A percentile compares a stretch with the other conserved stretches of the same genome.
Evolutionary conservation across 2,329 filamentous ascomycete genomes (phyloP).

Genomic region (Botryotinia convoluta): DNA sequence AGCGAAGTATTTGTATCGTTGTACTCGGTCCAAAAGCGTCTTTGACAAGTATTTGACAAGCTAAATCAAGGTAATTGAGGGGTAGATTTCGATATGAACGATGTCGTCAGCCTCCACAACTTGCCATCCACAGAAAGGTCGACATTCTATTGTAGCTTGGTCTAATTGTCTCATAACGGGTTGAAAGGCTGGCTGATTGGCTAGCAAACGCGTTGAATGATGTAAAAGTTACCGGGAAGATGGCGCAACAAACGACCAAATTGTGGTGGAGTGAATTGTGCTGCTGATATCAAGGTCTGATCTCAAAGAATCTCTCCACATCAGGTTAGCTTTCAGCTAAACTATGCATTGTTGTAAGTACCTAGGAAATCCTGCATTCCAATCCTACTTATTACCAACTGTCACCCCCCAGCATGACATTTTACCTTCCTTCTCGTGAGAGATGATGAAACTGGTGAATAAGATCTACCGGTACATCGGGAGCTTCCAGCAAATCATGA

Average conservation of each 20-base stretch:
- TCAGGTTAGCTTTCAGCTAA: not conserved
- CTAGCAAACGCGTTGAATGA: not conserved
- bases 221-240: not conserved
- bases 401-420: not conserved
- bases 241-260: slow-evolving; percentile 7
- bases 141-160: not conserved
- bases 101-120: slow-evolving; percentile 17
- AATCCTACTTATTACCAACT: not conserved
- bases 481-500: not conserved
- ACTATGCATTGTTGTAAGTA: not conserved
- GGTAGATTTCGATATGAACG: slow-evolving; percentile 5
- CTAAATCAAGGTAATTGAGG: slow-evolving; percentile 17
- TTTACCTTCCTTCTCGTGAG: not conserved
- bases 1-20: slow-evolving; percentile 7
- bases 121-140: not conserved
- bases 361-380: not conserved
- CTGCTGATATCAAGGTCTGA: not conserved
- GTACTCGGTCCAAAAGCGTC: not conserved
- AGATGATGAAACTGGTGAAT: not conserved
- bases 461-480: slow-evolving; percentile 1
- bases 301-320: not conserved
- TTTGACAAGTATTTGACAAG: not conserved
- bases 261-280: not conserved
- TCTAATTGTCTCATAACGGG: not conserved
- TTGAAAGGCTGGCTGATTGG: not conserved